Evolutionary conservation across 371 early-diverging fungal genomes (phyloP), one percentile per base, ranked within the genome.

Genomic region (Mortierella sp.): DNA sequence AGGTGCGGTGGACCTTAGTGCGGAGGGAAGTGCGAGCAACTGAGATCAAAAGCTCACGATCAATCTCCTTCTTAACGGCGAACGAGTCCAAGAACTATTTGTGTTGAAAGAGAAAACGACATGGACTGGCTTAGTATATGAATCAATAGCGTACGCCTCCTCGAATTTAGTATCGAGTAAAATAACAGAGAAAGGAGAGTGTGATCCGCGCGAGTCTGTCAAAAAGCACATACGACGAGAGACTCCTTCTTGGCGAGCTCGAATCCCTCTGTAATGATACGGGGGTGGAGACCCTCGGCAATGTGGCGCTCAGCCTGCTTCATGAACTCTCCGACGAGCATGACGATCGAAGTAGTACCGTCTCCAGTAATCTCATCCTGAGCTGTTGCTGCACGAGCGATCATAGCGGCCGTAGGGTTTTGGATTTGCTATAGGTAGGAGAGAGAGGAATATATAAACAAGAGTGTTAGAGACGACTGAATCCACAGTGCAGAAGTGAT

Each of bases 331-430:
- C 98, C 99, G 54, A 98, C 97, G 31, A 99, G 89, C 76, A 99
- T 90, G 45, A 99, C 98, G 85, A 99, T 97, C 1, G 99, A 96
- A 21, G 99, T 99, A 13, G 99, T 99, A 71, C 99, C 99, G 86
- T 99, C 99, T 75, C 99, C 99, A 54, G 98, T 98, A 72, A 99
- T 95, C 82, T 98, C 98, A 89, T 99, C 99, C 91, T 99, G 99
- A 47, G 99, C 99, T 52, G 97, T 97, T 14, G 99, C 99, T 48
- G 99, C 98, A 75, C 99, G 96, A 44, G 99, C 99, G 86, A 99
- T 99, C 97, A 99, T 98, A 76, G 98, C 96, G 58, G 99, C 99
- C 10, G 99, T 99, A 34, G 99, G 99, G 91, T 99, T 98, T 93
- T 99, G 98, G 90, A 99, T 99, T 97, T 99, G 99, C 97, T 97